A percentile compares a stretch with the other conserved stretches of the same genome.
Evolutionary conservation across 192 early-diverging fungal species (phyloP).

Genomic region (Allomyces javanicus): DNA sequence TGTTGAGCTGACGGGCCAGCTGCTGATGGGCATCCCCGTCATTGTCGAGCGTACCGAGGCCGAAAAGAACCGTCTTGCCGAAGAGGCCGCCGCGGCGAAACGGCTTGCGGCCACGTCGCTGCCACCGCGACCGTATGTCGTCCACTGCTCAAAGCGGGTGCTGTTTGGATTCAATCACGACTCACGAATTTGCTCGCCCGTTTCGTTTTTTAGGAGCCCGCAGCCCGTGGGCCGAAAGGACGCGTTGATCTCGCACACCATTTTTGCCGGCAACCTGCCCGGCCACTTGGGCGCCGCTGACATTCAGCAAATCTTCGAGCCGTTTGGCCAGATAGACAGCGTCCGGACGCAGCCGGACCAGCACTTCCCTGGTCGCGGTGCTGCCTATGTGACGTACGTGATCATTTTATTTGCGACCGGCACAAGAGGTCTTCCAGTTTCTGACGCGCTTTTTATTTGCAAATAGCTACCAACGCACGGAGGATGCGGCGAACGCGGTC

Average conservation of each 20-base stretch:
- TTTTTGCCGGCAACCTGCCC: conserved; percentile 27
- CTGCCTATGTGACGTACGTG: conserved; percentile 10
- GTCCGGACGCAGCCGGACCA: conserved; percentile 15
- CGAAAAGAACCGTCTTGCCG: conserved; percentile 63
- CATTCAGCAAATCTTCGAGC: conserved; percentile 56
- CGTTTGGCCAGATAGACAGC: conserved; percentile 66
- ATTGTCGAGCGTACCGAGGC: conserved; percentile 78
- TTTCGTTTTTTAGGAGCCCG: background rate
- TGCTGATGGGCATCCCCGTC: conserved; percentile 82
- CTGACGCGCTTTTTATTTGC: background rate
- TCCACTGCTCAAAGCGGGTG: too few relatives aligned
- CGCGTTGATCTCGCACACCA: conserved; percentile 1
- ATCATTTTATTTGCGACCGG: background rate
- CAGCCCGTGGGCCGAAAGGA: conserved; percentile 4
- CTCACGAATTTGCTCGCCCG: too few relatives aligned
- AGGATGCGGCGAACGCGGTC: too few relatives aligned
- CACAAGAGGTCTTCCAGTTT: background rate
- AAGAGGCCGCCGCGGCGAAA: too few relatives aligned
- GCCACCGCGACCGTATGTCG: too few relatives aligned
- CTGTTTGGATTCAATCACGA: too few relatives aligned
- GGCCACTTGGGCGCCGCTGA: conserved; percentile 38
- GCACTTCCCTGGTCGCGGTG: conserved; percentile 20
- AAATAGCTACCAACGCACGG: too few relatives aligned
- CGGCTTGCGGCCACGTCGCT: too few relatives aligned
- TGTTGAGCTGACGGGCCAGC: conserved; percentile 59